Percentiles rank a stretch among this genome's conserved stretches.
phyloP scores from a whole-genome alignment of 225 moss, liverwort and hornwort species.

The Polytrichum formosum region DNA sequence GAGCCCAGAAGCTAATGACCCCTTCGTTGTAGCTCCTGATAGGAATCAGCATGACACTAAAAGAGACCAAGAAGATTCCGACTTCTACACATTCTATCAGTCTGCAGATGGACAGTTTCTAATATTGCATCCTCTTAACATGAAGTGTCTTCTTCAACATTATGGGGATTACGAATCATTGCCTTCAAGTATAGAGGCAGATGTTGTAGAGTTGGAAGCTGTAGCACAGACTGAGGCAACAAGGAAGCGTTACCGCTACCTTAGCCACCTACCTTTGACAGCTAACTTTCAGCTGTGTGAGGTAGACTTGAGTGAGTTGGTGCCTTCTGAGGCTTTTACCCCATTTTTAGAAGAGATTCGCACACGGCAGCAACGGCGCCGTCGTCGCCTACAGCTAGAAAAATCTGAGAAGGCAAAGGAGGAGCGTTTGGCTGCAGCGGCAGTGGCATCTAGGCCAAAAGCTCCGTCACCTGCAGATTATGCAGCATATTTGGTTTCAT shows the following conservation, averaged over 20 bases:
- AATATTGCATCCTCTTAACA: conserved; percentile 85
- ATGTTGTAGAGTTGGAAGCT: conserved; percentile 80
- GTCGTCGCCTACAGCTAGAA: conserved; percentile 53
- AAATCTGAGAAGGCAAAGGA: conserved; percentile 66
- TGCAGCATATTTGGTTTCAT: conserved; percentile 48
- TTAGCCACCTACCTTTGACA: conserved; percentile 89
- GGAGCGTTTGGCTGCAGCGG: conserved; percentile 67
- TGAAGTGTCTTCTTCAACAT: conserved; percentile 86
- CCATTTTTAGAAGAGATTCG: conserved; percentile 86
- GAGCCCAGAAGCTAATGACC: conserved; percentile 28
- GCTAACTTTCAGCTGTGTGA: conserved; percentile 88
- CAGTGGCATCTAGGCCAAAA: conserved; percentile 41
- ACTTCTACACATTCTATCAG: conserved; percentile 91
- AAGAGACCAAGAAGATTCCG: conserved; percentile 72
- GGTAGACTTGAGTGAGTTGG: conserved; percentile 75
- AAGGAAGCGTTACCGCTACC: conserved; percentile 92
- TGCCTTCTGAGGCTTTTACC: conserved; percentile 58
- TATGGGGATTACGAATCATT: conserved; percentile 84
- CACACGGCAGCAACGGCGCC: conserved; percentile 53
- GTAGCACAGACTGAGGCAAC: conserved; percentile 87
- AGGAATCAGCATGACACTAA: conserved; percentile 63
- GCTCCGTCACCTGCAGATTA: conserved; percentile 85
- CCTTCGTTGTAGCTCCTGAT: conserved; percentile 24
- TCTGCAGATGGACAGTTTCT: conserved; percentile 92
- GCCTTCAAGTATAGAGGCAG: conserved; percentile 83